These are phyloP conservation scores for Yamadazyma pseudoaaseri DNA, from an alignment of 1,139 yeast species.

Conservation along the genomic window DNA sequence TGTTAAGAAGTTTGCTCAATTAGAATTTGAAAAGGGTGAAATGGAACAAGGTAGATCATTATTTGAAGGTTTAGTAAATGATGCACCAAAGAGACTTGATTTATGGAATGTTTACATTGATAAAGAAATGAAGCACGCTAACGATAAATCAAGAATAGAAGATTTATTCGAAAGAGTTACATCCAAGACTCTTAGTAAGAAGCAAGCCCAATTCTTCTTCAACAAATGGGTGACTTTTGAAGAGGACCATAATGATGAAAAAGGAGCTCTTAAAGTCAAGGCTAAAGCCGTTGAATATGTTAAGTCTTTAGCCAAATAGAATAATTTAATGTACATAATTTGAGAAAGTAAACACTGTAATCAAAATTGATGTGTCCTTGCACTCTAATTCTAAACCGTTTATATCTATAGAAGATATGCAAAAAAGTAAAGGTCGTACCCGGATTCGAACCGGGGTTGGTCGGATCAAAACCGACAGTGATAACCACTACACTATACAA, in stretches of 20 bases:
- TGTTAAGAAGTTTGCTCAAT: constrained; percentile 83
- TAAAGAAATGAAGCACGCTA: constrained; percentile 72
- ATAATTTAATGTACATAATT: constrained; percentile 1
- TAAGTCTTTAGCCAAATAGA: constrained; percentile 17
- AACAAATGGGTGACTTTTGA: constrained; percentile 87
- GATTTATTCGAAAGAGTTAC: constrained; percentile 80
- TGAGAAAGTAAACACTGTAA: too few species aligned
- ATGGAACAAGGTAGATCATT: constrained; percentile 92
- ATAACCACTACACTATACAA: constrained; percentile 49
- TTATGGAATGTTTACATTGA: constrained; percentile 94
- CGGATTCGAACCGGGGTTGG: constrained; percentile 95
- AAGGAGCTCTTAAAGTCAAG: constrained; percentile 79
- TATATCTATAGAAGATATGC: too few species aligned
- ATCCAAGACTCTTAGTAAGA: constrained; percentile 68
- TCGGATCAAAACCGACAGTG: constrained; percentile 61
- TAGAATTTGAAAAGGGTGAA: constrained; percentile 85
- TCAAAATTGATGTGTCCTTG: too few species aligned
- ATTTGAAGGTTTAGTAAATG: constrained; percentile 87
- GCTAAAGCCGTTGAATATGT: constrained; percentile 87
- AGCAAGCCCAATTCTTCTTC: constrained; percentile 94
- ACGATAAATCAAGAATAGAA: constrained; percentile 65
- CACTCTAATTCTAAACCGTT: too few species aligned
- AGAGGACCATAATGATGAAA: constrained; percentile 65
- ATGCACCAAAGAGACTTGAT: constrained; percentile 89
- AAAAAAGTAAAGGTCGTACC: constrained; percentile 63